These are phyloP conservation scores for Huntiella omanensis DNA, from an alignment of 2,329 filamentous ascomycete species.

Conservation along the genomic window DNA sequence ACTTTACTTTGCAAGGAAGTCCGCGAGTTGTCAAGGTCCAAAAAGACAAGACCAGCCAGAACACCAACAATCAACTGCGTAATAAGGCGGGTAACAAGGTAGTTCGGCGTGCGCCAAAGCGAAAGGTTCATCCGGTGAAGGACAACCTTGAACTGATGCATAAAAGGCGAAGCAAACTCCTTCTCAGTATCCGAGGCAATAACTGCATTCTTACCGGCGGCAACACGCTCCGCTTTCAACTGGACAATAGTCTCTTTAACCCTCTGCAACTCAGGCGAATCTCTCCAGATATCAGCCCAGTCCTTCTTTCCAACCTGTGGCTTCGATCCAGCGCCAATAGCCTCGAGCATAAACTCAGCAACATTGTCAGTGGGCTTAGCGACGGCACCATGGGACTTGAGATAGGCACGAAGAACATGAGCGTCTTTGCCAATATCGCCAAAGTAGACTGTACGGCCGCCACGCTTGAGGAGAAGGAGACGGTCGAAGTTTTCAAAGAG, in stretches of 20 bases:
- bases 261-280: slow-evolving; percentile 49
- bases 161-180: slow-evolving; percentile 67
- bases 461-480: slow-evolving; percentile 57
- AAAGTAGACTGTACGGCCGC: slow-evolving; percentile 71
- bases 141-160: slow-evolving; percentile 63
- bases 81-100: slow-evolving; percentile 74
- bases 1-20: slow-evolving; percentile 66
- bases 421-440: slow-evolving; percentile 68
- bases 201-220: slow-evolving; percentile 33
- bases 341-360: slow-evolving; percentile 71
- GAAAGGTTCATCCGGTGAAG: slow-evolving; percentile 53
- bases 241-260: slow-evolving; percentile 46
- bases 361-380: slow-evolving; percentile 37
- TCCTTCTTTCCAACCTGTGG: slow-evolving; percentile 55
- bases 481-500: slow-evolving; percentile 81
- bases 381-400: slow-evolving; percentile 40
- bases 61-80: slow-evolving; percentile 65
- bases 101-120: slow-evolving; percentile 76
- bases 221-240: slow-evolving; percentile 42
- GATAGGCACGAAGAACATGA: slow-evolving; percentile 44
- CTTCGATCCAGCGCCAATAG: slow-evolving; percentile 56
- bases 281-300: slow-evolving; percentile 65
- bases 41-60: slow-evolving; percentile 60
- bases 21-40: slow-evolving; percentile 58
- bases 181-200: slow-evolving; percentile 35